Percentiles rank a stretch among this genome's conserved stretches.
Evolutionary conservation across 225 moss, liverwort and hornwort species (phyloP).

Genomic region (Sphagnum contortum): DNA sequence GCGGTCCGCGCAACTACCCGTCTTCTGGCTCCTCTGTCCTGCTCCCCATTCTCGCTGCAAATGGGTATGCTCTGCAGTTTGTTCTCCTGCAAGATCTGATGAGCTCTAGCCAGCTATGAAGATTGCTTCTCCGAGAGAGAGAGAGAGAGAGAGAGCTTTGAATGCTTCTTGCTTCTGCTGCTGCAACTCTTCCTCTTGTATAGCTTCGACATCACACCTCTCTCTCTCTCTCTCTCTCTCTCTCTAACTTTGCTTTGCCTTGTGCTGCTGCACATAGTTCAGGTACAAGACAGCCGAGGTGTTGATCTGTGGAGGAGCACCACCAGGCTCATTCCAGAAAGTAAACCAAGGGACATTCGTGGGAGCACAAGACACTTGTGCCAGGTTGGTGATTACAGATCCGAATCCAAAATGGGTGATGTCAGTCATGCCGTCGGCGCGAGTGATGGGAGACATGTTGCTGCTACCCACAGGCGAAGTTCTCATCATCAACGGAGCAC

Average conservation of each 20-base stretch:
- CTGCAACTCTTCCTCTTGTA: too few species aligned
- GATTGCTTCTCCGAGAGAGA: too few species aligned
- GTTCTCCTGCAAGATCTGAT: too few species aligned
- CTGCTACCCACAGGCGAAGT: slow-evolving; percentile 38
- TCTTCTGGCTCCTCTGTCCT: slow-evolving; percentile 43
- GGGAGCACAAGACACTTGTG: slow-evolving; percentile 30
- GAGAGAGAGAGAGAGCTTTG: too few species aligned
- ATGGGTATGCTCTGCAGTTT: slow-evolving; percentile 3
- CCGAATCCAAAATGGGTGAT: slow-evolving; percentile 22
- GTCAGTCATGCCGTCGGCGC: slow-evolving; percentile 29
- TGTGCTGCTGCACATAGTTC: too few species aligned
- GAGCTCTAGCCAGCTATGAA: too few species aligned
- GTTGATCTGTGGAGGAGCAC: slow-evolving; percentile 51
- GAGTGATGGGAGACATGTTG: slow-evolving; percentile 63
- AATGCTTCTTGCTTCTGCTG: too few species aligned
- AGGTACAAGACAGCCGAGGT: slow-evolving; percentile 22
- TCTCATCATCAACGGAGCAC: slow-evolving; percentile 49
- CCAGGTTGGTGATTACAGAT: slow-evolving; percentile 21
- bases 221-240: too few species aligned
- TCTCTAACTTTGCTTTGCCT: too few species aligned
- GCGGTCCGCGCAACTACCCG: slow-evolving; percentile 48
- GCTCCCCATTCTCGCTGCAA: slow-evolving; percentile 16
- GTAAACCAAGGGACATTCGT: slow-evolving; percentile 10
- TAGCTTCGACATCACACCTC: too few species aligned
- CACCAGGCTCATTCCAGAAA: slow-evolving; percentile 23